Base-by-base conservation (phyloP, 768 basidiomycete genomes). In the Scleroderma citrinum region DNA sequence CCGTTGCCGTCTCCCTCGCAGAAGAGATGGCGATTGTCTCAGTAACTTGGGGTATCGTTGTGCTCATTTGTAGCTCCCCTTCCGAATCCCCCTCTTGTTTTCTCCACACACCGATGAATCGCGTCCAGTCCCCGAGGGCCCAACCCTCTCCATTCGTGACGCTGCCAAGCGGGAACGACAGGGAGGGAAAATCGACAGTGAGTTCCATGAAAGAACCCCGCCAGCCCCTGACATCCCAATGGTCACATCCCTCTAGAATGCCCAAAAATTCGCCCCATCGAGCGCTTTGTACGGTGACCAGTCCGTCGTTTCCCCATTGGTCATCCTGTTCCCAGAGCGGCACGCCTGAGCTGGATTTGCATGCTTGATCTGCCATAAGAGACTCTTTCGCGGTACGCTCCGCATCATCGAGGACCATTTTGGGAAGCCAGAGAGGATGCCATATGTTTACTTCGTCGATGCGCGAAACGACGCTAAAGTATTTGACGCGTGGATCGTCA, bases 391-490 rank as follows among this genome's bases (percentile, higher is more conserved):
- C 74, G 47, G 71, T 75, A 52, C 79, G 77, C 59, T 93, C 92
- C 19, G 81, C 77, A 1, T 88, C 86, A 60, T 99, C 95, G 32
- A 97, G 72, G 26, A 99, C 85, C 70, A 94, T 77, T 69, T 98
- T 96, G 0, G 95, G 92, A 32, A 97, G 75, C 92, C 95, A 99
- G 46, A 99, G 82, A 0, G 96, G 96, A 64, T 98, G 96, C 84
- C 87, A 91, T 29, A 94, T 75, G 65, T 66, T 81, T 54, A 86
- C 74, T 39, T 71, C 67, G 16, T 73, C 69, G 47, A 81, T 72
- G n/a, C 92, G 80, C 1, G 88, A 90, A 0, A 92, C 89, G 34
- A 97, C 82, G 55, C 87, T 91, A 65, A 85, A 96, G 71, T 99
- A 99, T 59, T 87, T 90, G 48, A 98, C 92, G 35, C 72, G 71